Percentiles rank a stretch among this genome's conserved stretches.
Evolutionary conservation across 1,139 yeast species (phyloP).

Genomic region (Candida frijolesensis): DNA sequence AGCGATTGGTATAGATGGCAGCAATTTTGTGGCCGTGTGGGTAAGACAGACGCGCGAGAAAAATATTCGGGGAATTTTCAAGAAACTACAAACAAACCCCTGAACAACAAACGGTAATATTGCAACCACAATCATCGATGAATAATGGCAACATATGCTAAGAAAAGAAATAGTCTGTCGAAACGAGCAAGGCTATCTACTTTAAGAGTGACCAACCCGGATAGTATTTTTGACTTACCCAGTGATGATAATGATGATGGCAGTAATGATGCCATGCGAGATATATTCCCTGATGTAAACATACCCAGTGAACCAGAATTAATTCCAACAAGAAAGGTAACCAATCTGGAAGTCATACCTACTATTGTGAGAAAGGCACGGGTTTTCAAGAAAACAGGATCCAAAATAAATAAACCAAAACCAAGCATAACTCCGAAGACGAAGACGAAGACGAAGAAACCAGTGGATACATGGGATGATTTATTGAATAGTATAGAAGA

Average conservation of each 20-base stretch:
- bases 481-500: constrained; percentile 21
- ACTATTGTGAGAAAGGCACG: not conserved
- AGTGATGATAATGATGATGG: not conserved
- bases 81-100: too few relatives aligned
- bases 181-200: constrained; percentile 1
- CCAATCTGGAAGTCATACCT: not conserved
- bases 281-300: constrained; percentile 1
- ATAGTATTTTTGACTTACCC: not conserved
- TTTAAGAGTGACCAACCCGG: not conserved
- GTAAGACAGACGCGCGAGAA: too few relatives aligned
- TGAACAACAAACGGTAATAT: too few relatives aligned
- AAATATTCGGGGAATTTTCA: too few relatives aligned
- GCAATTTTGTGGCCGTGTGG: too few relatives aligned
- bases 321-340: not conserved
- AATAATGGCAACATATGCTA: constrained; percentile 6
- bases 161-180: not conserved
- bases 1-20: too few relatives aligned
- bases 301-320: not conserved
- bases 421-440: not conserved
- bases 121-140: too few relatives aligned
- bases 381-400: not conserved
- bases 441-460: not conserved
- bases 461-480: constrained; percentile 22
- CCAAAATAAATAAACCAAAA: not conserved
- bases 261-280: not conserved